Evolutionary conservation across 2,329 filamentous ascomycete genomes (phyloP), one percentile per base, ranked within the genome.

Genomic region (Aureobasidium sp.): DNA sequence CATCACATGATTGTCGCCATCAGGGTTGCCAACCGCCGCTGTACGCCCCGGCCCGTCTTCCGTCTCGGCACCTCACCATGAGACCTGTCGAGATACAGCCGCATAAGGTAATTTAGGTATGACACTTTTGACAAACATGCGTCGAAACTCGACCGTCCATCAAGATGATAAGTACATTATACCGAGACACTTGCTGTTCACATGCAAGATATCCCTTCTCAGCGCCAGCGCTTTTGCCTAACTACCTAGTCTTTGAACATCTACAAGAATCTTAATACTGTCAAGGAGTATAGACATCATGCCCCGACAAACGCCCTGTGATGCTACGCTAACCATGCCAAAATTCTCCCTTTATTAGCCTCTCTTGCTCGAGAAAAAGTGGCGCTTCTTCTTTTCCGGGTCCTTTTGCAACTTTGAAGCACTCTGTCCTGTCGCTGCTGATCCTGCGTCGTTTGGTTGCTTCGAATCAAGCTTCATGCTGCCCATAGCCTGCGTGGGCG

Each of bases 381-480:
- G 80, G 68, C 82, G 79, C 64, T 83, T 82, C 75, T 85, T 85
- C 74, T 80, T 79, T 68, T 81, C 79, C 61, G 73, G 72, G 50
- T 77, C 76, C 72, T 88, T 87, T 74, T 85, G 85, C 67, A 83
- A 64, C 67, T 74, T 78, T 41, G 67, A 68, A 9, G 34, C 8
- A 44, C 68, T 69, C 42, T 66, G 66, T 9, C 57, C 55, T 39
- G 66, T 74, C 8, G 65, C 68, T 65, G 70, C 71, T 44, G 66
- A 66, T 50, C 68, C 64, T 59, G 69, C 64, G 41, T 67, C 65
- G 53, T 69, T 63, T 63, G 73, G 69, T 57, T 68, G 67, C 66
- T 68, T 67, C 66, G 65, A 68, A 61, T 69, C 74, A 37, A 87
- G 70, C 39, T 76, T 79, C 80, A 87, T 82, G 41, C 74, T 78